Conservation (phyloP, 176 grass and related monocot species). For the Triticum monococcum region DNA sequence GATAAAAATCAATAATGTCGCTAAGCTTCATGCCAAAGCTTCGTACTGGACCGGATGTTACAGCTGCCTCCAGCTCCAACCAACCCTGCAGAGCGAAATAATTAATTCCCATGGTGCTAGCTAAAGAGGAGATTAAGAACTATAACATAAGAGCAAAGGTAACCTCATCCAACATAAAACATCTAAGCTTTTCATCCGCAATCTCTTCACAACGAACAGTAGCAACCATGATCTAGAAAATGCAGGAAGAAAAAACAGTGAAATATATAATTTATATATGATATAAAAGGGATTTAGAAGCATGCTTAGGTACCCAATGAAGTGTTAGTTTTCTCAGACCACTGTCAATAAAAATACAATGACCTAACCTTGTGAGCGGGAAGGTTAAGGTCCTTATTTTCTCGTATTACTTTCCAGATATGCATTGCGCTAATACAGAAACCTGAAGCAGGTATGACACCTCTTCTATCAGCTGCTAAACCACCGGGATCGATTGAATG, state of each 20-base stretch:
- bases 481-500: constrained; percentile 73
- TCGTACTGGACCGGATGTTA: constrained; percentile 51
- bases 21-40: constrained; percentile 69
- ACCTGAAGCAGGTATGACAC: constrained; percentile 82
- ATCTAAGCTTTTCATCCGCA: constrained; percentile 75
- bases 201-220: constrained; percentile 93
- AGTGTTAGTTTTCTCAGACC: constrained; percentile 11
- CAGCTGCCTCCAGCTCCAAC: constrained; percentile 68
- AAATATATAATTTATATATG: constrained; percentile 2
- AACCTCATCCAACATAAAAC: constrained; percentile 74
- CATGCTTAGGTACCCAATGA: neutral
- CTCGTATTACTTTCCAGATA: constrained; percentile 86
- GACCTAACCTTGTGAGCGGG: constrained; percentile 93
- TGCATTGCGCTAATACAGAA: constrained; percentile 83
- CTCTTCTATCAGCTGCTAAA: constrained; percentile 89
- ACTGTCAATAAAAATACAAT: constrained; percentile 10
- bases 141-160: constrained; percentile 35
- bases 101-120: neutral
- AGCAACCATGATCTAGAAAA: constrained; percentile 90
- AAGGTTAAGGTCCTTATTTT: constrained; percentile 98
- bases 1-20: constrained; percentile 67
- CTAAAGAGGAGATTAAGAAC: constrained; percentile 24
- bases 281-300: neutral
- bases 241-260: constrained; percentile 10
- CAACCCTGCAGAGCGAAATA: constrained; percentile 50